Evolutionary conservation across 768 basidiomycete species (phyloP).

Genomic region (Termitomyces sp.): DNA sequence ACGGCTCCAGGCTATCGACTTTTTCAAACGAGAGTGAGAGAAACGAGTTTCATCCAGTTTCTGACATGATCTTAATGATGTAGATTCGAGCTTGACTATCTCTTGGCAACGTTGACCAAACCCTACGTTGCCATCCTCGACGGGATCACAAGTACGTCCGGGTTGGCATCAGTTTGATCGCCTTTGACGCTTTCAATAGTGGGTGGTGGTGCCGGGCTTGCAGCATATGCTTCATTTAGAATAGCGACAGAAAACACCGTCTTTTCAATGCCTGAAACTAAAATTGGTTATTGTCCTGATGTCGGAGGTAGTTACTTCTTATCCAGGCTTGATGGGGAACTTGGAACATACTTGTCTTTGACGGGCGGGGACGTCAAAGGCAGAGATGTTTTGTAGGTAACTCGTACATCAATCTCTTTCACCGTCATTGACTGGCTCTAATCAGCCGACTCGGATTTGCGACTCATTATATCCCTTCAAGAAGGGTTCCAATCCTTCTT

Average conservation of each 20-base stretch:
- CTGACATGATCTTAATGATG: not conserved
- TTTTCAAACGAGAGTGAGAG: slow-evolving; percentile 89
- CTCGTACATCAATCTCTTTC: not conserved
- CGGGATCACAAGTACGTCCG: slow-evolving; percentile 79
- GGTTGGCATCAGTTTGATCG: slow-evolving; percentile 5
- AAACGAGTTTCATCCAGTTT: slow-evolving; percentile 19
- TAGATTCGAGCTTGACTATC: slow-evolving; percentile 80
- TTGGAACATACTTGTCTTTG: slow-evolving; percentile 92
- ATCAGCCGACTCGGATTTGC: slow-evolving; percentile 86
- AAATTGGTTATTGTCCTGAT: slow-evolving; percentile 87
- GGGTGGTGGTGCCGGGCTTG: slow-evolving; percentile 93
- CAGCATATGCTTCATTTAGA: slow-evolving; percentile 79
- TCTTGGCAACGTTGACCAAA: slow-evolving; percentile 65
- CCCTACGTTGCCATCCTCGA: slow-evolving; percentile 92
- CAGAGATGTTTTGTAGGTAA: slow-evolving; percentile 78
- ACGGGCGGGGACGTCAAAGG: slow-evolving; percentile 72
- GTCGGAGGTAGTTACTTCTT: slow-evolving; percentile 91
- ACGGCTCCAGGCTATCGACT: slow-evolving; percentile 65
- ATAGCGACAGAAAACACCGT: slow-evolving; percentile 89
- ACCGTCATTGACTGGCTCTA: not conserved
- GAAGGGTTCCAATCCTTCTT: slow-evolving; percentile 66
- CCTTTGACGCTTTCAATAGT: slow-evolving; percentile 38
- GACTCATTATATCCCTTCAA: slow-evolving; percentile 85
- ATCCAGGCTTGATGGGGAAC: slow-evolving; percentile 81
- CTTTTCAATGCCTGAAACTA: slow-evolving; percentile 97